These are phyloP conservation scores for Cryptosporidium canis DNA, from an alignment of 169 alveolate species.

Conservation along the genomic window DNA sequence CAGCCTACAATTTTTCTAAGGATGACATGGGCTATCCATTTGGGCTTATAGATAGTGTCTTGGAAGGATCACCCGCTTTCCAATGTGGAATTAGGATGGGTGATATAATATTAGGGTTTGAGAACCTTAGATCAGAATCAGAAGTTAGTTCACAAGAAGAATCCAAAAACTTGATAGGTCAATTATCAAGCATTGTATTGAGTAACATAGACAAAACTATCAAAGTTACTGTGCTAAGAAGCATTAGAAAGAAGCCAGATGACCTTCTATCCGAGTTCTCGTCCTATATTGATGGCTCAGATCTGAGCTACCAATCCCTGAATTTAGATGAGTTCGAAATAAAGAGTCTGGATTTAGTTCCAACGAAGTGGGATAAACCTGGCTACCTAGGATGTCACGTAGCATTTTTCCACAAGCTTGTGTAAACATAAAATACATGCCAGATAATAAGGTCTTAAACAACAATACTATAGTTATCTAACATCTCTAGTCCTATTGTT, in stretches of 20 bases:
- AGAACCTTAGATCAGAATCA: background rate
- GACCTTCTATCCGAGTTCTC: constrained; percentile 2
- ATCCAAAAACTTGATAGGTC: background rate
- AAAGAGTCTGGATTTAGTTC: background rate
- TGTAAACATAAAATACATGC: background rate
- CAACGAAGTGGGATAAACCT: constrained; percentile 26
- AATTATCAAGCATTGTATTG: background rate
- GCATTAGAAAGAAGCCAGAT: background rate
- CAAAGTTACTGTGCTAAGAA: constrained; percentile 27
- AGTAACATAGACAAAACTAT: background rate
- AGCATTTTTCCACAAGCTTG: constrained; percentile 28
- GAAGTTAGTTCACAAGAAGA: constrained; percentile 35
- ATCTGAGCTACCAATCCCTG: background rate
- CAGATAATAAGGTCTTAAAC: constrained; percentile 52
- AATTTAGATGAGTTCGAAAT: background rate
- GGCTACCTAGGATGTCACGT: constrained; percentile 57
- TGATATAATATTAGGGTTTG: constrained; percentile 37
- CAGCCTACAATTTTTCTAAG: background rate
- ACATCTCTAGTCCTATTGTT: constrained; percentile 32
- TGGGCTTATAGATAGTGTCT: constrained; percentile 25
- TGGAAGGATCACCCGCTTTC: constrained; percentile 57
- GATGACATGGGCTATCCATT: constrained; percentile 2
- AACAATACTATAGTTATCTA: constrained; percentile 59
- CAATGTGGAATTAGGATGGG: constrained; percentile 54
- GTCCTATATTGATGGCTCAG: background rate